Conservation (phyloP, 2,329 filamentous ascomycete species). For the Phoma sp. region DNA sequence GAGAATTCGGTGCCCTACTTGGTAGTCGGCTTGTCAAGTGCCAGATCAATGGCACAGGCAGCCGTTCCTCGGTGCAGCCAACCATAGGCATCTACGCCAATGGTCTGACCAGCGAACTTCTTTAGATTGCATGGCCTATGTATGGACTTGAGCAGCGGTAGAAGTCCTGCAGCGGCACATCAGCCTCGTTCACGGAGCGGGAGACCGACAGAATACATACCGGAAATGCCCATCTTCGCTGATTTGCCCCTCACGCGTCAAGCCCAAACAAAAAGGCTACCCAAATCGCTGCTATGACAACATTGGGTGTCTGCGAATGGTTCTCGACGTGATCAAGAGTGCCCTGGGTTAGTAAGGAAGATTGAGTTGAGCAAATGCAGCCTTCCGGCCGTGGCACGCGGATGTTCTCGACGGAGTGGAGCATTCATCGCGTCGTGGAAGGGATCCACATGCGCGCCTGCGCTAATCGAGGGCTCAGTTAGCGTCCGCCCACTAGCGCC, state of each 20-base stretch:
- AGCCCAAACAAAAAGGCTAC: slow-evolving; percentile 29
- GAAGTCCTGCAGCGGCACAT: slow-evolving; percentile 66
- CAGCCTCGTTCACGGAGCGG: slow-evolving; percentile 17
- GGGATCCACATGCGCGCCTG: slow-evolving; percentile 26
- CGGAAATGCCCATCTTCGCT: slow-evolving; percentile 49
- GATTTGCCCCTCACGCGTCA: slow-evolving; percentile 37
- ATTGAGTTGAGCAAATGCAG: slow-evolving; percentile 2
- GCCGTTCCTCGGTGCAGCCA: slow-evolving; percentile 96
- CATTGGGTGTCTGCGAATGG: slow-evolving; percentile 18
- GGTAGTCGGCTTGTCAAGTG: slow-evolving; percentile 82
- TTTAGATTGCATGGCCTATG: slow-evolving; percentile 87
- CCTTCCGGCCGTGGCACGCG: slow-evolving; percentile 14
- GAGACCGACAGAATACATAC: slow-evolving; percentile 34
- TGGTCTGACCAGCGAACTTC: slow-evolving; percentile 82
- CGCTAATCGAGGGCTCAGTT: slow-evolving; percentile 18
- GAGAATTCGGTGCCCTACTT: slow-evolving; percentile 64
- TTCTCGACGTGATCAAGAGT: slow-evolving; percentile 1
- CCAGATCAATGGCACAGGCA: slow-evolving; percentile 88
- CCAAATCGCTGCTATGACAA: slow-evolving; percentile 19
- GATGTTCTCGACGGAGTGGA: slow-evolving; percentile 23
- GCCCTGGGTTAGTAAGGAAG: slow-evolving; percentile 1
- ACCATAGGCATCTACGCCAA: slow-evolving; percentile 96
- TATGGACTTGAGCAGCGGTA: slow-evolving; percentile 94
- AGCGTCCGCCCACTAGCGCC: slow-evolving; percentile 21
- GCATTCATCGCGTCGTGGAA: slow-evolving; percentile 25